Conservation (phyloP, 257 asterid species). For the Ocimum tenuiflorum region DNA sequence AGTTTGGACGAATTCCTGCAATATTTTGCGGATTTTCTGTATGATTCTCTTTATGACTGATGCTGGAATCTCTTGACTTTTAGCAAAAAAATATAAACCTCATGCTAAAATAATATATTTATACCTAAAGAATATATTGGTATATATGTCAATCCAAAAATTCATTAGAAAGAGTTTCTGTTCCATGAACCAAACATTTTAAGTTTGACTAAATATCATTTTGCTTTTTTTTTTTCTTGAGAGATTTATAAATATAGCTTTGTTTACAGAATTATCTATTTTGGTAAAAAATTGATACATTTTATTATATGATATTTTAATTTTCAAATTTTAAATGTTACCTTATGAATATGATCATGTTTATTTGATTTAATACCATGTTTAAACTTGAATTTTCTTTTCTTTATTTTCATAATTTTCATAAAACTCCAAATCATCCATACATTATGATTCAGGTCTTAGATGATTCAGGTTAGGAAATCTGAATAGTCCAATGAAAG, state of each 20-base stretch:
- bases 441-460: too few relatives aligned
- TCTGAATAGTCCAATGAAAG: not conserved
- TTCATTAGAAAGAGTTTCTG: not conserved
- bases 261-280: too few relatives aligned
- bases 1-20: not conserved
- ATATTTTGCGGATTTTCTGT: slow-evolving; percentile 4
- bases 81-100: not conserved
- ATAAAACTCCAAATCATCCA: too few relatives aligned
- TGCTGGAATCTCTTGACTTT: slow-evolving; percentile 5
- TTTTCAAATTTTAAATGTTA: too few relatives aligned
- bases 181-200: not conserved
- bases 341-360: too few relatives aligned
- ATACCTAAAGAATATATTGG: not conserved
- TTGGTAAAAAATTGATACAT: too few relatives aligned
- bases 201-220: not conserved
- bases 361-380: too few relatives aligned
- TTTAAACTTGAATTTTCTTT: too few relatives aligned
- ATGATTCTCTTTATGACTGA: not conserved
- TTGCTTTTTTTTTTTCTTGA: not conserved
- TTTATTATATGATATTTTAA: too few relatives aligned
- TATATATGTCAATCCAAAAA: not conserved
- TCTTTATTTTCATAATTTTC: too few relatives aligned
- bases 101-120: not conserved
- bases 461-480: not conserved
- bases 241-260: not conserved